A percentile compares a stretch with the other conserved stretches of the same genome.
phyloP scores from a whole-genome alignment of 257 asterid genomes.

The Solanum rostratum region DNA sequence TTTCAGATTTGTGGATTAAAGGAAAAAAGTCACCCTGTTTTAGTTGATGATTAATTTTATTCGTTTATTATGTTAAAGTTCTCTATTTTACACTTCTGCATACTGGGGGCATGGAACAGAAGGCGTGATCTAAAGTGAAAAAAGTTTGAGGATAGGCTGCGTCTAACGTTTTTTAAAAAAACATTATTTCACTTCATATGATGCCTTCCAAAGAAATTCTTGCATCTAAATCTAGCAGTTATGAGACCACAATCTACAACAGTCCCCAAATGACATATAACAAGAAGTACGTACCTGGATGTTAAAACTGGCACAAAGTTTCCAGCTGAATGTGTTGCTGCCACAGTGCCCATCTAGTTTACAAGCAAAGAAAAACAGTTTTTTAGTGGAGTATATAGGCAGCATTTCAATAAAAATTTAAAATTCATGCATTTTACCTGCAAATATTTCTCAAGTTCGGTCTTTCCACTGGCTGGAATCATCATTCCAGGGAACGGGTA shows the following conservation, averaged over 20 bases:
- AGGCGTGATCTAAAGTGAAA: neutral
- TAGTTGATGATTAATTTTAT: neutral
- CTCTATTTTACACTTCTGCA: neutral
- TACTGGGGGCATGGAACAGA: neutral
- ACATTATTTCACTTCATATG: neutral
- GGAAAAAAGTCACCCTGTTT: neutral
- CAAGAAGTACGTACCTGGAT: constrained; percentile 48
- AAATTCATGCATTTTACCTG: constrained; percentile 35
- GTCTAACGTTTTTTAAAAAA: neutral
- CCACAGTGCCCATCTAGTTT: constrained; percentile 55
- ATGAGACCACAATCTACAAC: neutral
- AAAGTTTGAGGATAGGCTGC: neutral
- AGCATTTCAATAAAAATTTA: neutral
- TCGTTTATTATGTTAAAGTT: neutral
- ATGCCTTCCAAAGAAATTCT: neutral
- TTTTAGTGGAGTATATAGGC: neutral
- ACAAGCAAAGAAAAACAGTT: constrained; percentile 3
- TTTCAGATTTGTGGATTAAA: neutral
- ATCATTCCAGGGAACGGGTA: constrained; percentile 60
- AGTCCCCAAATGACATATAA: neutral
- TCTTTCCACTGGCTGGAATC: constrained; percentile 50
- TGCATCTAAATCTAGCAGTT: neutral
- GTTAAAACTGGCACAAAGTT: constrained; percentile 39
- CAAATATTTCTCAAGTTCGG: constrained; percentile 37
- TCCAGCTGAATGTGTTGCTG: constrained; percentile 36